phyloP scores from a whole-genome alignment of 169 alveolate species.

The Theileria orientalis region DNA sequence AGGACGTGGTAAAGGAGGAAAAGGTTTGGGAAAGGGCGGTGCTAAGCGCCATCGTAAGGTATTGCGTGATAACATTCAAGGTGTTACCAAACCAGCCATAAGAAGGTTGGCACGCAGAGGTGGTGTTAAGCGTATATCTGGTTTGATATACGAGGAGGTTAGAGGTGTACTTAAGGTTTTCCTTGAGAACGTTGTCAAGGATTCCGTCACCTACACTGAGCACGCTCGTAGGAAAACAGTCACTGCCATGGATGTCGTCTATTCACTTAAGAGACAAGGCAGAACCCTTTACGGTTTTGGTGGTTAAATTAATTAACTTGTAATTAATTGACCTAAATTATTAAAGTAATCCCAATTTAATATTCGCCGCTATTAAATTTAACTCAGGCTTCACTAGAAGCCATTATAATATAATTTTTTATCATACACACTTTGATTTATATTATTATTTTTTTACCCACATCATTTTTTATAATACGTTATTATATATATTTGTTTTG shows the following conservation, averaged over 20 bases:
- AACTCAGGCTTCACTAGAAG: conserved; percentile 69
- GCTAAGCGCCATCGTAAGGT: conserved; percentile 97
- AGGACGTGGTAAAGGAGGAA: conserved; percentile 98
- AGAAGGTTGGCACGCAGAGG: conserved; percentile 99
- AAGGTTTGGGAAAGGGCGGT: conserved; percentile 98
- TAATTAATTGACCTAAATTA: conserved; percentile 1
- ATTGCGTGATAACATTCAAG: conserved; percentile 96
- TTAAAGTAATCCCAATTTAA: conserved; percentile 38
- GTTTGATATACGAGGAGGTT: conserved; percentile 98
- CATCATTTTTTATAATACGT: background rate
- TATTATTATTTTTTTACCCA: background rate
- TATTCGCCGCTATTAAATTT: conserved; percentile 28
- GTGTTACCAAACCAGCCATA: conserved; percentile 99
- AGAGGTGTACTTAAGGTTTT: conserved; percentile 97
- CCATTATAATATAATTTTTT: conserved; percentile 21
- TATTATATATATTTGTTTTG: background rate
- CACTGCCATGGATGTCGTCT: conserved; percentile 98
- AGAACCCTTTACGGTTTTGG: conserved; percentile 99
- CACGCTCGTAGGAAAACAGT: conserved; percentile 99
- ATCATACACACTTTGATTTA: background rate
- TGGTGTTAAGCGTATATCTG: conserved; percentile 99
- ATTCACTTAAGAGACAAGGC: conserved; percentile 99
- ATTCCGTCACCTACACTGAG: conserved; percentile 99
- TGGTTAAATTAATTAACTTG: conserved; percentile 80
- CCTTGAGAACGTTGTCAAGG: conserved; percentile 98